Conservation (phyloP, 1,284 basidiomycete species). For the Coniferiporia sulphurascens region DNA sequence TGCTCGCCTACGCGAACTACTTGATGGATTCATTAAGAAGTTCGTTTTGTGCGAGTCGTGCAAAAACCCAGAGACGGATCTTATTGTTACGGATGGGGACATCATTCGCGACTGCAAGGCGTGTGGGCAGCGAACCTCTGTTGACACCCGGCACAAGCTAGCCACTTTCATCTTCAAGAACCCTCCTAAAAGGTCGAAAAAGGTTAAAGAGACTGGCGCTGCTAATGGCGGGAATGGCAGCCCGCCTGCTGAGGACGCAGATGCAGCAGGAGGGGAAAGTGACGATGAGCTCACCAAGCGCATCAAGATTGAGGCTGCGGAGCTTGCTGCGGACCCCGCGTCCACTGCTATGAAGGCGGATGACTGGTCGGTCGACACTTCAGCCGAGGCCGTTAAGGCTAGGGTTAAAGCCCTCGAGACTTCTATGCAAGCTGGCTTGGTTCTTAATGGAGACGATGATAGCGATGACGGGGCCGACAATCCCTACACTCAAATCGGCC, state of each 20-base stretch:
- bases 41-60: constrained; percentile 97
- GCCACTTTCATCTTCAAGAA: constrained; percentile 98
- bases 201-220: constrained; percentile 44
- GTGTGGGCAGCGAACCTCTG: constrained; percentile 86
- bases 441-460: constrained; percentile 68
- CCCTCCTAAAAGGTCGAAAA: constrained; percentile 85
- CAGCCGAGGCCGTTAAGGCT: constrained; percentile 85
- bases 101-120: constrained; percentile 98
- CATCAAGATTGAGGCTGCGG: constrained; percentile 83
- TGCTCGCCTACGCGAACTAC: constrained; percentile 87
- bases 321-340: constrained; percentile 42
- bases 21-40: constrained; percentile 96
- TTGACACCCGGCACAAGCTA: constrained; percentile 98
- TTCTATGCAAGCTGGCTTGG: constrained; percentile 50
- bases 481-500: constrained; percentile 81
- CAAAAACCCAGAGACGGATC: constrained; percentile 99
- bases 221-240: constrained; percentile 36
- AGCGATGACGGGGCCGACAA: constrained; percentile 86
- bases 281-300: constrained; percentile 81
- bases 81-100: constrained; percentile 86
- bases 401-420: constrained; percentile 78
- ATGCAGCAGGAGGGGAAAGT: constrained; percentile 55
- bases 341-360: constrained; percentile 62
- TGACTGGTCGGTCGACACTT: constrained; percentile 90
- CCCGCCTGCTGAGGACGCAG: constrained; percentile 35